Evolutionary conservation across 108 stramenopile species (phyloP).

Genomic region (Nitzschia palea): DNA sequence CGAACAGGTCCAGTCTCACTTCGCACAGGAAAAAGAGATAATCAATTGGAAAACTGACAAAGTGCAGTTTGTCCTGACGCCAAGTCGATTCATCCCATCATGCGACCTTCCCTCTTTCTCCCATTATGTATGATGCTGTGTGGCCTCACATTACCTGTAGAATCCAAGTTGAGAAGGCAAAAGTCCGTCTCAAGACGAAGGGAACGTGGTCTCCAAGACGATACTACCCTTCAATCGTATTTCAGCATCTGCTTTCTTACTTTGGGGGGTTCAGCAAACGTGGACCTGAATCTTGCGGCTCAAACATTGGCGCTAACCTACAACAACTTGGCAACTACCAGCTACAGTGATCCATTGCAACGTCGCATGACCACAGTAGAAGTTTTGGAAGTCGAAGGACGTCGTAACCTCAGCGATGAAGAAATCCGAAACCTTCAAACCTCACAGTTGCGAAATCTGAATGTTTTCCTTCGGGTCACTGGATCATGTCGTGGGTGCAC

Average conservation of each 20-base stretch:
- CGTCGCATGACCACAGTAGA: background rate
- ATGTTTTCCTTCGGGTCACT: background rate
- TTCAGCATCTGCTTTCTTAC: background rate
- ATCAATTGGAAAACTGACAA: no score
- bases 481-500: conserved; percentile 5
- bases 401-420: background rate
- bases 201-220: background rate
- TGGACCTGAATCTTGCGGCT: background rate
- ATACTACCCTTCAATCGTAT: background rate
- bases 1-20: no score
- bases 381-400: background rate
- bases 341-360: background rate
- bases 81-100: no score
- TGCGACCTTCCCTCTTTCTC: no score
- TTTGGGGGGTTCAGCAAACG: background rate
- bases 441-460: background rate
- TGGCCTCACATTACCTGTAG: no score
- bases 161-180: no score
- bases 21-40: no score
- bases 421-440: background rate
- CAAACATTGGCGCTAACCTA: conserved; percentile 5
- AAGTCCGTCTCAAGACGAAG: no score
- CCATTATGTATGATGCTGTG: no score
- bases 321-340: conserved; percentile 3
- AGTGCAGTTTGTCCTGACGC: no score